Percentiles rank a stretch among this genome's conserved stretches.
Evolutionary conservation across 2,329 filamentous ascomycete species (phyloP).

Genomic region (Teratosphaeria destructans): DNA sequence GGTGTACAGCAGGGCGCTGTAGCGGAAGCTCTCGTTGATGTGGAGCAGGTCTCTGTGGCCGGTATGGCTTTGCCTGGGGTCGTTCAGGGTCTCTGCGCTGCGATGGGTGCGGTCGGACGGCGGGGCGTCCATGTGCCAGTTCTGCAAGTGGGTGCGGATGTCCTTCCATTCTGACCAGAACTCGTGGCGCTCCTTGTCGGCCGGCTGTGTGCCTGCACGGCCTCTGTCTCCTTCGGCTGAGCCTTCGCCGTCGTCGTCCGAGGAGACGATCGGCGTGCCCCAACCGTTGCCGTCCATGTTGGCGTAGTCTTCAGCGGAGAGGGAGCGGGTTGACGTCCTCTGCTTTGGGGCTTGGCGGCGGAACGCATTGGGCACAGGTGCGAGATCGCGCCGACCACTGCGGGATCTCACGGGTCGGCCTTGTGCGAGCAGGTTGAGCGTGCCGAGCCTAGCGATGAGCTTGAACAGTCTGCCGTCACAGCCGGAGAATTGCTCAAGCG

Average conservation of each 20-base stretch:
- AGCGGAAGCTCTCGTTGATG: constrained; percentile 82
- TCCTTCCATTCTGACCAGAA: constrained; percentile 86
- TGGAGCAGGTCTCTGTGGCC: constrained; percentile 63
- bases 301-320: constrained; percentile 35
- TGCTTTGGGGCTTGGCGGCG: constrained; percentile 8
- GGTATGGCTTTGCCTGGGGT: constrained; percentile 13
- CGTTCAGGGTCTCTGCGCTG: neutral
- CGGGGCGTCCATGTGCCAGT: constrained; percentile 60
- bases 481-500: constrained; percentile 74
- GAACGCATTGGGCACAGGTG: neutral
- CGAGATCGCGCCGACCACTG: neutral
- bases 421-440: constrained; percentile 76
- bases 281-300: constrained; percentile 61
- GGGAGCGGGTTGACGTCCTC: constrained; percentile 1
- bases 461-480: constrained; percentile 83
- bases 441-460: constrained; percentile 70
- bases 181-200: constrained; percentile 29
- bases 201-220: neutral
- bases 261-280: constrained; percentile 31
- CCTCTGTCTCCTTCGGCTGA: constrained; percentile 8
- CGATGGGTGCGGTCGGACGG: neutral
- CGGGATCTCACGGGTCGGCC: constrained; percentile 37
- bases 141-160: constrained; percentile 62
- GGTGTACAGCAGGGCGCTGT: constrained; percentile 78
- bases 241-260: constrained; percentile 32